Evolutionary conservation across 192 early-diverging fungal genomes (phyloP).

Genomic region (Lunasporangiospora selenospora): DNA sequence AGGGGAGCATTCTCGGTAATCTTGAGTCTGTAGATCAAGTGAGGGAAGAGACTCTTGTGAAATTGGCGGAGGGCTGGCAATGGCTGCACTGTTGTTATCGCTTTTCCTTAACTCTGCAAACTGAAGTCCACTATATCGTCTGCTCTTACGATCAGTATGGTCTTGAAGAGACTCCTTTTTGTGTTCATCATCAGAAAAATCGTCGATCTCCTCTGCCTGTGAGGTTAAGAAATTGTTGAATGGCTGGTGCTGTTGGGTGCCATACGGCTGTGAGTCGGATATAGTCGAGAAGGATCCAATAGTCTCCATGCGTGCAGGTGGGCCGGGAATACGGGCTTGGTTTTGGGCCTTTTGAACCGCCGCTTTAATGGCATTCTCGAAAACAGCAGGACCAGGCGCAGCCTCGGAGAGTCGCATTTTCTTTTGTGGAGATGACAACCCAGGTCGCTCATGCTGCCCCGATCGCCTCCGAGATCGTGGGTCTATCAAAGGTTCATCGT

Average conservation of each 20-base stretch:
- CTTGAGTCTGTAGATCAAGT: too few relatives aligned
- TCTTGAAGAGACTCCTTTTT: not conserved
- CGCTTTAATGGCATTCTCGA: too few relatives aligned
- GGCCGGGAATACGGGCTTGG: not conserved
- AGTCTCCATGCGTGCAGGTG: slow-evolving; percentile 11
- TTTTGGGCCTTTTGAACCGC: too few relatives aligned
- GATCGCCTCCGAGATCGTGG: slow-evolving; percentile 21
- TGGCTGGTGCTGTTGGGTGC: not conserved
- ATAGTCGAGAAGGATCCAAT: slow-evolving; percentile 23
- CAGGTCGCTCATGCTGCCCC: not conserved
- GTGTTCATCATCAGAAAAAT: slow-evolving; percentile 30
- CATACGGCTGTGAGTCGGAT: slow-evolving; percentile 15
- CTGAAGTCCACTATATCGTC: slow-evolving; percentile 13
- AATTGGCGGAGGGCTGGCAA: too few relatives aligned
- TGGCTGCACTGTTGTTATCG: too few relatives aligned
- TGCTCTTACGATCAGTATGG: slow-evolving; percentile 1
- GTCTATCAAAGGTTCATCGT: slow-evolving; percentile 17
- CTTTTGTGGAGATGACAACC: slow-evolving; percentile 18
- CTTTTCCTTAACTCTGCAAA: not conserved
- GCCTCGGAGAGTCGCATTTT: slow-evolving; percentile 12
- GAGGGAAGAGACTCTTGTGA: too few relatives aligned
- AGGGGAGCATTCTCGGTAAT: slow-evolving; percentile 6
- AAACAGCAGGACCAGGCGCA: too few relatives aligned
- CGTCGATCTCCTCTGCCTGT: slow-evolving; percentile 23
- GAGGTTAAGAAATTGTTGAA: not conserved